Evolutionary conservation across 1,139 yeast species (phyloP).

Genomic region (Zygotorulaspora mrakii): DNA sequence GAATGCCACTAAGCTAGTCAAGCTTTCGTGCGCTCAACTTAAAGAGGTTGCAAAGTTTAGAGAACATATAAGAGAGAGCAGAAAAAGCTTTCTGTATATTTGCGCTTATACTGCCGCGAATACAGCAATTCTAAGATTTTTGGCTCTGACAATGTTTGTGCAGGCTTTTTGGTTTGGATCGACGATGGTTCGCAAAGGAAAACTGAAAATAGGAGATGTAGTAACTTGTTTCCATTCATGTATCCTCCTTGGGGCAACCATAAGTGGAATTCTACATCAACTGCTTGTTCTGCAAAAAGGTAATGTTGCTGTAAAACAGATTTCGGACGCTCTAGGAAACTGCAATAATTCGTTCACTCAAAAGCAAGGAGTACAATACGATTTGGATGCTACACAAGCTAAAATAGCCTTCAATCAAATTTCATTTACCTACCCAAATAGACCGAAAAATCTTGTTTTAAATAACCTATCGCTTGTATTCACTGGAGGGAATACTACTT

Average conservation of each 20-base stretch:
- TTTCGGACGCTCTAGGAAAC: conserved; percentile 21
- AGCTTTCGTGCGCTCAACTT: conserved; percentile 56
- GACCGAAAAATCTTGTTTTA: conserved; percentile 46
- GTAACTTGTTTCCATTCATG: conserved; percentile 83
- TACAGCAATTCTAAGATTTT: conserved; percentile 51
- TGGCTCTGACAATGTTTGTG: conserved; percentile 71
- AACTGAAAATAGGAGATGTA: conserved; percentile 55
- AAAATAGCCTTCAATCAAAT: conserved; percentile 50
- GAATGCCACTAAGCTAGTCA: conserved; percentile 54
- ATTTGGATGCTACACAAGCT: conserved; percentile 24
- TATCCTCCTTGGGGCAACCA: conserved; percentile 58
- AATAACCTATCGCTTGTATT: conserved; percentile 46
- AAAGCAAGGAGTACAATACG: conserved; percentile 15
- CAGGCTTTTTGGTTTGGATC: conserved; percentile 93
- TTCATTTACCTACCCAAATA: conserved; percentile 57
- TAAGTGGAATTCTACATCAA: conserved; percentile 51
- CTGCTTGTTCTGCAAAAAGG: conserved; percentile 60
- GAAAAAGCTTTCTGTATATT: conserved; percentile 45
- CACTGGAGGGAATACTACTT: conserved; percentile 48
- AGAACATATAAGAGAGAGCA: conserved; percentile 43
- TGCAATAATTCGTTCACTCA: conserved; percentile 6
- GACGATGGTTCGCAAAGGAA: conserved; percentile 51
- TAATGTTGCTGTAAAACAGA: conserved; percentile 49
- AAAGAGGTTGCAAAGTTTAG: conserved; percentile 49
- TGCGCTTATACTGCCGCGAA: conserved; percentile 54